These are phyloP conservation scores for Calophaca sinica DNA, from an alignment of 306 rosid genomes.

Conservation along the genomic window DNA sequence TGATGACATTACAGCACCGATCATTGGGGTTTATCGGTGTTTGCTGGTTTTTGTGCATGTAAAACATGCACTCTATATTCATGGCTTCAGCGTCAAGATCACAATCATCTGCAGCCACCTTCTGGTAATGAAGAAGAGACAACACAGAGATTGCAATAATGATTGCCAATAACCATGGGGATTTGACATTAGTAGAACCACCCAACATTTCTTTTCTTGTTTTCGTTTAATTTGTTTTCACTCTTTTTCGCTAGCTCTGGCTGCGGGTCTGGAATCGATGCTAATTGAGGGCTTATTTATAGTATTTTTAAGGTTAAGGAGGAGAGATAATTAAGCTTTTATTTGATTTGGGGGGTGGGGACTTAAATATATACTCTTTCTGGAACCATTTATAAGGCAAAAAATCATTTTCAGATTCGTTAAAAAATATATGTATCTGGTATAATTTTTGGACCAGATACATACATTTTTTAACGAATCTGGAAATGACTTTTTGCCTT, in stretches of 20 bases:
- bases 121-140: background rate
- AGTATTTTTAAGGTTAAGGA: background rate
- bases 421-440: too few relatives aligned
- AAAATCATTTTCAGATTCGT: too few relatives aligned
- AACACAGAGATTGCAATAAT: background rate
- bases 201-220: slow-evolving; percentile 7
- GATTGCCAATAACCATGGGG: background rate
- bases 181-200: background rate
- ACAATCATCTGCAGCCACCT: slow-evolving; percentile 39
- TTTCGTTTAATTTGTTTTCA: background rate
- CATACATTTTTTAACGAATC: too few relatives aligned
- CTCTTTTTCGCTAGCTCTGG: background rate
- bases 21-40: slow-evolving; percentile 9
- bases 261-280: background rate
- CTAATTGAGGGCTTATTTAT: background rate
- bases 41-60: slow-evolving; percentile 13
- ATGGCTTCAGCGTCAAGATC: slow-evolving; percentile 4
- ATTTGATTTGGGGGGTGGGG: too few relatives aligned
- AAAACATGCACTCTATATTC: slow-evolving; percentile 46
- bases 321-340: background rate
- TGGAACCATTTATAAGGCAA: too few relatives aligned
- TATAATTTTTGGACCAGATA: too few relatives aligned
- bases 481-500: too few relatives aligned
- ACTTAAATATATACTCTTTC: too few relatives aligned
- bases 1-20: slow-evolving; percentile 36